Conservation (phyloP, 2,329 filamentous ascomycete species). For the Neonectria faginata region DNA sequence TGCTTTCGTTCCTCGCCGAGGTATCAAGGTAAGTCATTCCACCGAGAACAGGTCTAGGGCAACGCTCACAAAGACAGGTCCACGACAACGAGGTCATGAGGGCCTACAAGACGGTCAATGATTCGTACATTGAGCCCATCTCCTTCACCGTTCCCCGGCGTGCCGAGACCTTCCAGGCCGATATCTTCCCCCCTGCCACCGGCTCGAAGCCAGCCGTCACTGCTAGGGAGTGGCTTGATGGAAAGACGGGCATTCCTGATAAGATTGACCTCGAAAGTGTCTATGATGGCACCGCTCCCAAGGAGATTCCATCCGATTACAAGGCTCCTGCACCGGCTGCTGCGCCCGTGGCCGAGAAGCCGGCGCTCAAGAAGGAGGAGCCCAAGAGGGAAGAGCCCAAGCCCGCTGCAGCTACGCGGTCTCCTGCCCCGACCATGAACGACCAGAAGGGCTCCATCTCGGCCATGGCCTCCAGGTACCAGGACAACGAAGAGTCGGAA, state of each 20-base stretch:
- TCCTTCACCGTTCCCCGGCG: conserved; percentile 96
- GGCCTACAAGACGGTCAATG: conserved; percentile 97
- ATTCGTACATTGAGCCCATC: conserved; percentile 93
- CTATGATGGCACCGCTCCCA: conserved; percentile 84
- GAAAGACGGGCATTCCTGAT: conserved; percentile 84
- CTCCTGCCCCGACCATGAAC: conserved; percentile 75
- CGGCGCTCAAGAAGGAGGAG: conserved; percentile 51
- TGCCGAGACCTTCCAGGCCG: conserved; percentile 94
- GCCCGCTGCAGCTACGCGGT: conserved; percentile 56
- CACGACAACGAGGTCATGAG: conserved; percentile 97
- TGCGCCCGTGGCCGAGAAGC: conserved; percentile 55
- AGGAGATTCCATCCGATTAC: conserved; percentile 79
- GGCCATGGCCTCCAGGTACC: conserved; percentile 85
- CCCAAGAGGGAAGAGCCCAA: conserved; percentile 68
- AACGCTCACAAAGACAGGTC: conserved; percentile 61
- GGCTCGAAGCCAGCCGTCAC: conserved; percentile 85
- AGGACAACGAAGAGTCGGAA: conserved; percentile 76
- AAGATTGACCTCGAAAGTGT: conserved; percentile 95
- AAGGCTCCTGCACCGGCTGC: conserved; percentile 64
- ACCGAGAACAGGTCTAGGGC: conserved; percentile 10
- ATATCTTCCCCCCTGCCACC: conserved; percentile 90
- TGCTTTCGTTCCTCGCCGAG: conserved; percentile 93
- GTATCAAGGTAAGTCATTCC: conserved; percentile 77
- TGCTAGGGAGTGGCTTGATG: conserved; percentile 84
- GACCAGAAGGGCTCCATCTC: conserved; percentile 91